These are phyloP conservation scores for Cyberlindnera petersonii DNA, from an alignment of 805 yeast species.

Conservation along the genomic window DNA sequence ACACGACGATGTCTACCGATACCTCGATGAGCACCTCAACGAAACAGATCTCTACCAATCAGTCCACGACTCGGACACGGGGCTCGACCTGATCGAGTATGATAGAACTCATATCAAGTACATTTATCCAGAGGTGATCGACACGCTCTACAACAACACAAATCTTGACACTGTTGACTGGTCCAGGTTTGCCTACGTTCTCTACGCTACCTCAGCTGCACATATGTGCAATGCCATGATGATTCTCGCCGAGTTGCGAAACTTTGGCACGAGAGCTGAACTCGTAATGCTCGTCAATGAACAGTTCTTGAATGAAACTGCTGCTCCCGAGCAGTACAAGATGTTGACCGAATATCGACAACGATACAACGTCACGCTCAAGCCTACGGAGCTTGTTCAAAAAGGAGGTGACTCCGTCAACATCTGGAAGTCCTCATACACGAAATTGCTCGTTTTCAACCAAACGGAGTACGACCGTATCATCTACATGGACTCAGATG, in stretches of 20 bases:
- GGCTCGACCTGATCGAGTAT: conserved; percentile 16
- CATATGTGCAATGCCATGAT: conserved; percentile 52
- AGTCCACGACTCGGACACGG: not conserved
- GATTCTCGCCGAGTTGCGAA: conserved; percentile 39
- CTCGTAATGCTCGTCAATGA: conserved; percentile 41
- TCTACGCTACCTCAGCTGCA: conserved; percentile 51
- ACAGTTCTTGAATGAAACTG: conserved; percentile 26
- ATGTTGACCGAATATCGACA: conserved; percentile 9
- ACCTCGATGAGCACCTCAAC: conserved; percentile 3
- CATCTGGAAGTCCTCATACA: conserved; percentile 48
- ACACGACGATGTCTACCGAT: not conserved
- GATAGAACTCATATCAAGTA: conserved; percentile 23
- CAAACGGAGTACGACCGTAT: conserved; percentile 47
- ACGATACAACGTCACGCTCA: conserved; percentile 15
- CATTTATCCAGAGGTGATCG: conserved; percentile 25
- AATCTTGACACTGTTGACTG: conserved; percentile 32
- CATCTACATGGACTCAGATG: conserved; percentile 58
- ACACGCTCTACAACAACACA: conserved; percentile 16
- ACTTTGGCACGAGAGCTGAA: conserved; percentile 39
- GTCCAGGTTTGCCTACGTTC: conserved; percentile 51
- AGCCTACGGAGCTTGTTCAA: conserved; percentile 18
- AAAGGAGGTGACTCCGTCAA: conserved; percentile 16
- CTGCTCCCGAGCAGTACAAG: conserved; percentile 10
- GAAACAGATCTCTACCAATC: not conserved
- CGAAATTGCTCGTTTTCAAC: conserved; percentile 52